Conservation (phyloP, 1,284 basidiomycete genomes). For the Takashimella tepidaria region DNA sequence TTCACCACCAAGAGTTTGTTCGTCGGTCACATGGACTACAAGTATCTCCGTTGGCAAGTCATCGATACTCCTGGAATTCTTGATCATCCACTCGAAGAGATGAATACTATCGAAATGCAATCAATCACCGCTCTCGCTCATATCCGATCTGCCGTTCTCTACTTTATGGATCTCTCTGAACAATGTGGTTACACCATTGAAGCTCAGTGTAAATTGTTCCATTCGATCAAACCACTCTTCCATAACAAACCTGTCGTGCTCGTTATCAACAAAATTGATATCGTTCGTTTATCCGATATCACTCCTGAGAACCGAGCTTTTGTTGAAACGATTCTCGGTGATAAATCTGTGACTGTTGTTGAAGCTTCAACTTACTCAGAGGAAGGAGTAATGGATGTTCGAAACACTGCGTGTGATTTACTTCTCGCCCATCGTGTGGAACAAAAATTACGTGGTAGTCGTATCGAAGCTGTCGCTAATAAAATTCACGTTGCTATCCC, state of each 20-base stretch:
- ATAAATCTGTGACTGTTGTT: constrained; percentile 65
- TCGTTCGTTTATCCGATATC: constrained; percentile 76
- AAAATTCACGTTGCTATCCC: constrained; percentile 90
- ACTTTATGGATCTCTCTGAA: constrained; percentile 96
- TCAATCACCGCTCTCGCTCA: constrained; percentile 94
- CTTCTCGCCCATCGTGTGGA: constrained; percentile 90
- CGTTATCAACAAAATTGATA: constrained; percentile 94
- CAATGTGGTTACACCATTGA: constrained; percentile 94
- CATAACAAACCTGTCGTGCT: constrained; percentile 83
- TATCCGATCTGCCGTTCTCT: constrained; percentile 81
- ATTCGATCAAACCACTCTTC: constrained; percentile 95
- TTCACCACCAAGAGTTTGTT: constrained; percentile 97
- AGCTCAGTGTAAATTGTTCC: constrained; percentile 93
- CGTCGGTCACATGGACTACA: constrained; percentile 94
- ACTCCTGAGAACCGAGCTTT: constrained; percentile 65
- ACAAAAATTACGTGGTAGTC: constrained; percentile 83
- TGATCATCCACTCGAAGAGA: constrained; percentile 85
- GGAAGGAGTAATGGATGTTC: constrained; percentile 91
- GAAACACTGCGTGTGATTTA: constrained; percentile 86
- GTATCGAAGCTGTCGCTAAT: constrained; percentile 85
- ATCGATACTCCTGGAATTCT: constrained; percentile 92
- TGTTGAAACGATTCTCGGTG: constrained; percentile 76
- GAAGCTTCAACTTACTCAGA: constrained; percentile 89
- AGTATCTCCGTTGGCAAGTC: constrained; percentile 95
- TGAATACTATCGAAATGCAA: constrained; percentile 99